phyloP scores from a whole-genome alignment of 495 filamentous ascomycete genomes.

The Talaromyces stipitatus region DNA sequence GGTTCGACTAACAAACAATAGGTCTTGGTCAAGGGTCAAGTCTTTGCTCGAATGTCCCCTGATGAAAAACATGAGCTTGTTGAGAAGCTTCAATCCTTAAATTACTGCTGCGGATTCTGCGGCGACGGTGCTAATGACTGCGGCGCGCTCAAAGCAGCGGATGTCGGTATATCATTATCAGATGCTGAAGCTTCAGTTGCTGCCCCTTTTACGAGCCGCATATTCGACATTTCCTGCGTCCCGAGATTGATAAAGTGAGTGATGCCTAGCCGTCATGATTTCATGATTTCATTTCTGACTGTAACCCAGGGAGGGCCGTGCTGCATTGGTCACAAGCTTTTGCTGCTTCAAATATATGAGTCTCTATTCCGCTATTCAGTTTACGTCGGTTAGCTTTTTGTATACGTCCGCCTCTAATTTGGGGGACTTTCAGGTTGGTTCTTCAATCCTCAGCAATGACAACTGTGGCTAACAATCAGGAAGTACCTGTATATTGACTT shows the following conservation, averaged over 20 bases:
- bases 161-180: slow-evolving; percentile 97
- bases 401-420: slow-evolving; percentile 95
- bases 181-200: slow-evolving; percentile 98
- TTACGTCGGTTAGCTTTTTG: slow-evolving; percentile 96
- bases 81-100: slow-evolving; percentile 92
- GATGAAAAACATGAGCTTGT: slow-evolving; percentile 99
- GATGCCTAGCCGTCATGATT: background rate
- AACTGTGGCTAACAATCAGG: slow-evolving; percentile 11
- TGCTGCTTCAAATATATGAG: slow-evolving; percentile 99
- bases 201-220: slow-evolving; percentile 89
- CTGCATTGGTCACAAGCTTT: slow-evolving; percentile 93
- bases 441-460: background rate
- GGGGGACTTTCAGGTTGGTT: slow-evolving; percentile 79
- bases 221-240: slow-evolving; percentile 96
- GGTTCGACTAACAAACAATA: slow-evolving; percentile 18
- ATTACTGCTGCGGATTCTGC: slow-evolving; percentile 94
- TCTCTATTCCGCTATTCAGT: slow-evolving; percentile 97
- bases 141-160: slow-evolving; percentile 92
- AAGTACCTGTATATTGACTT: slow-evolving; percentile 94
- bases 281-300: background rate
- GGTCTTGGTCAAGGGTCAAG: slow-evolving; percentile 86
- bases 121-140: slow-evolving; percentile 99
- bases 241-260: slow-evolving; percentile 77
- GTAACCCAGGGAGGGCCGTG: slow-evolving; percentile 69
- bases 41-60: slow-evolving; percentile 97